Percentiles rank a stretch among this genome's conserved stretches.
Evolutionary conservation across 176 grass and related monocot genomes (phyloP).

Genomic region (Otatea glauca): DNA sequence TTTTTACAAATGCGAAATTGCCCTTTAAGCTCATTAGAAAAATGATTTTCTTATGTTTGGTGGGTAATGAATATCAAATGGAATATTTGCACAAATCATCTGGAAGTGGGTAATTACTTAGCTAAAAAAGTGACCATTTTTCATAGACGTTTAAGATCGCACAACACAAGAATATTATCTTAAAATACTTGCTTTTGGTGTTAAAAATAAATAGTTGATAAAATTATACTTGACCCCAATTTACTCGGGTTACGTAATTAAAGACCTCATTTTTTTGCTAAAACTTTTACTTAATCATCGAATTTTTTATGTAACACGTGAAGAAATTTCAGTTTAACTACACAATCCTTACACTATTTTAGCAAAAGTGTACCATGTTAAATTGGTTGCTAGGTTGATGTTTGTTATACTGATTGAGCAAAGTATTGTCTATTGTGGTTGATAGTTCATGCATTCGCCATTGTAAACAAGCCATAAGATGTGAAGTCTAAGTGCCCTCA

Average conservation of each 20-base stretch:
- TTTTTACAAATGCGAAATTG: not conserved
- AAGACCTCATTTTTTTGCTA: not conserved
- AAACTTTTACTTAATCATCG: not conserved
- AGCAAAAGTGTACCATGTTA: not conserved
- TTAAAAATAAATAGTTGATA: not conserved
- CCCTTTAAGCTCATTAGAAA: not conserved
- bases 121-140: not conserved
- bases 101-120: not conserved
- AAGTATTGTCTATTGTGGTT: not conserved
- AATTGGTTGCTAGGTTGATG: not conserved
- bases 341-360: no score
- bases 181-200: not conserved
- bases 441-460: conserved; percentile 2
- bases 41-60: not conserved
- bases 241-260: not conserved
- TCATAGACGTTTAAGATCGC: not conserved
- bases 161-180: not conserved
- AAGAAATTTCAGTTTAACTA: not conserved
- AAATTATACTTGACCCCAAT: no score
- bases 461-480: not conserved
- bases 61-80: not conserved
- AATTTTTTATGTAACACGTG: not conserved
- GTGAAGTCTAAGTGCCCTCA: not conserved
- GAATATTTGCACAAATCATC: not conserved
- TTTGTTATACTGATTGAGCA: not conserved